A percentile compares a stretch with the other conserved stretches of the same genome.
phyloP scores from a whole-genome alignment of 306 rosid genomes.

The Gillenia trifoliata region DNA sequence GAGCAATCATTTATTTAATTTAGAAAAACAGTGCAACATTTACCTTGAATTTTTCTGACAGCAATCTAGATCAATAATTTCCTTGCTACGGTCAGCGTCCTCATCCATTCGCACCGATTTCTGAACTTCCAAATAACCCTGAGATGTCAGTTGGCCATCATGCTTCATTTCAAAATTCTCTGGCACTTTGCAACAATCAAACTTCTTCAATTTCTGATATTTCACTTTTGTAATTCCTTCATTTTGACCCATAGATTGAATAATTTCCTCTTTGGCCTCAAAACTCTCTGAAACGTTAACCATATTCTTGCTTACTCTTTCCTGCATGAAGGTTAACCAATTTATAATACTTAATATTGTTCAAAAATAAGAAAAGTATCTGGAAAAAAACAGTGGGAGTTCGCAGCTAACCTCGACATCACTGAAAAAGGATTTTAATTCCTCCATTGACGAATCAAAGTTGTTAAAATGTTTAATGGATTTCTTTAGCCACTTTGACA shows the following conservation, averaged over 20 bases:
- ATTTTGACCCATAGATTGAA: conserved; percentile 25
- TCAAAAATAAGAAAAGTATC: conserved; percentile 3
- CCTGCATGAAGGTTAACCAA: conserved; percentile 48
- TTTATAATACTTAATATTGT: background rate
- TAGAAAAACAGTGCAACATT: background rate
- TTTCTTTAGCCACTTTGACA: conserved; percentile 94
- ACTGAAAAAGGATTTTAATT: conserved; percentile 62
- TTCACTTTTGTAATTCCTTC: conserved; percentile 30
- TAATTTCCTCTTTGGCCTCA: conserved; percentile 23
- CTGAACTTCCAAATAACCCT: conserved; percentile 28
- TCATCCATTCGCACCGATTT: conserved; percentile 29
- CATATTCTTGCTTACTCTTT: conserved; percentile 42
- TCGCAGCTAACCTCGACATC: conserved; percentile 50
- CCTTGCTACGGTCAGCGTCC: conserved; percentile 25
- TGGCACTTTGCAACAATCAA: conserved; percentile 27
- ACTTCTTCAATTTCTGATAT: conserved; percentile 35
- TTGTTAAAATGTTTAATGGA: conserved; percentile 48
- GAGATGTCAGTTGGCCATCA: conserved; percentile 29
- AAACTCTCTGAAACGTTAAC: conserved; percentile 27
- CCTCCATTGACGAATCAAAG: conserved; percentile 53
- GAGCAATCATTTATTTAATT: background rate
- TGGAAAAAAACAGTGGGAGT: conserved; percentile 11
- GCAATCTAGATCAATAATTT: conserved; percentile 37
- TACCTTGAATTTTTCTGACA: conserved; percentile 55
- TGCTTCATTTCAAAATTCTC: conserved; percentile 28